A percentile compares a stretch with the other conserved stretches of the same genome.
Evolutionary conservation across 2,329 filamentous ascomycete species (phyloP).

Genomic region (Hymenotorrendiella dingleyae): DNA sequence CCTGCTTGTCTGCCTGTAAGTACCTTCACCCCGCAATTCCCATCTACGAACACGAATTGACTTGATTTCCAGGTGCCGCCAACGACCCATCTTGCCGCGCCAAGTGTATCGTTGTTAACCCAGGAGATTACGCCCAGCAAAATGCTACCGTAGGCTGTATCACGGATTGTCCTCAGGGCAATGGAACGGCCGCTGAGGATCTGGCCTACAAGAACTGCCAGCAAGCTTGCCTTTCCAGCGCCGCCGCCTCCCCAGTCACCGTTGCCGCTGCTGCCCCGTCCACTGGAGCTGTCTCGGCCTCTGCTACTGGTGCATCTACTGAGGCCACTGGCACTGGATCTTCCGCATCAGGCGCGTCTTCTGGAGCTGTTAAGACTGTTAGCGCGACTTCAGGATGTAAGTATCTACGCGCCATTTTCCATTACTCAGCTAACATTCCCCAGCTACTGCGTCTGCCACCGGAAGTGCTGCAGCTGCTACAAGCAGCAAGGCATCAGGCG

Average conservation of each 20-base stretch:
- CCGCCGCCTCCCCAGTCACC: background rate
- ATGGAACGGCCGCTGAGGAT: slow-evolving; percentile 15
- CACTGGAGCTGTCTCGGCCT: background rate
- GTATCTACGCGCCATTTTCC: too few species aligned
- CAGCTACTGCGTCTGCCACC: too few species aligned
- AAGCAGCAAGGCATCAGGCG: too few species aligned
- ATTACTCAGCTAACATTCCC: too few species aligned
- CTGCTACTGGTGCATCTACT: background rate
- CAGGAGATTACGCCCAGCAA: slow-evolving; percentile 1
- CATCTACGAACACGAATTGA: background rate
- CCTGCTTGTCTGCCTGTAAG: slow-evolving; percentile 15
- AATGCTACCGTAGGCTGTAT: slow-evolving; percentile 11
- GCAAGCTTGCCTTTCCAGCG: slow-evolving; percentile 6
- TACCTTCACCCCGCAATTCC: background rate
- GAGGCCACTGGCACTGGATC: background rate
- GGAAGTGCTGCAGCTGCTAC: too few species aligned
- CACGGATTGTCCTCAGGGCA: slow-evolving; percentile 10
- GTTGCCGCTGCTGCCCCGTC: slow-evolving; percentile 1
- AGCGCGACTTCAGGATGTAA: too few species aligned
- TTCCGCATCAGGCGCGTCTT: background rate
- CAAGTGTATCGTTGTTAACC: slow-evolving; percentile 7
- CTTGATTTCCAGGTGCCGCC: slow-evolving; percentile 4
- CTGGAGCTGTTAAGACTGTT: too few species aligned
- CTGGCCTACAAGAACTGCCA: slow-evolving; percentile 12
- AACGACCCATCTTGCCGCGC: slow-evolving; percentile 5